These are phyloP conservation scores for Salix udensis DNA, from an alignment of 345 rosid species.

Conservation along the genomic window DNA sequence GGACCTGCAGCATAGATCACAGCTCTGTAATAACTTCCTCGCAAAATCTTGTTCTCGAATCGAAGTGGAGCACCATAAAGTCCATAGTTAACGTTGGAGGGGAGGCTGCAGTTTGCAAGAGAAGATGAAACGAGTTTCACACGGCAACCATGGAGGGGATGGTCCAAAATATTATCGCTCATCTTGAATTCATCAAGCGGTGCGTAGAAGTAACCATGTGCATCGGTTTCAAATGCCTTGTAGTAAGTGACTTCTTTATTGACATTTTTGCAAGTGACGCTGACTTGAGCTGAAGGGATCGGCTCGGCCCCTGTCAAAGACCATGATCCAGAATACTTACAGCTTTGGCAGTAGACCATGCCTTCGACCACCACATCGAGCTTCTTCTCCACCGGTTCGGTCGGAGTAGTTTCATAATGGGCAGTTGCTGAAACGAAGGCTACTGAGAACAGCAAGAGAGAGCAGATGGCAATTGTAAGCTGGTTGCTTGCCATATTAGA, in stretches of 20 bases:
- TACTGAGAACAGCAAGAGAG: constrained; percentile 28
- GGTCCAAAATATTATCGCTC: constrained; percentile 49
- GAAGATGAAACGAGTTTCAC: constrained; percentile 75
- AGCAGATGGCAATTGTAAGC: constrained; percentile 21
- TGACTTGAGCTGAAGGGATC: constrained; percentile 59
- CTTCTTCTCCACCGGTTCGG: constrained; percentile 26
- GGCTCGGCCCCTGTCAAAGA: constrained; percentile 64
- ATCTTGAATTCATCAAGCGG: constrained; percentile 55
- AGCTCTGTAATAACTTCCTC: constrained; percentile 41
- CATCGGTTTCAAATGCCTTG: constrained; percentile 55
- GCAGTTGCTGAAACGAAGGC: constrained; percentile 22
- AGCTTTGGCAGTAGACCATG: constrained; percentile 79
- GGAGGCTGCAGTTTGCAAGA: constrained; percentile 53
- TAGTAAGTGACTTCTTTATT: constrained; percentile 52
- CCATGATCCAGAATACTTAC: constrained; percentile 63
- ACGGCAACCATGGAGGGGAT: constrained; percentile 76
- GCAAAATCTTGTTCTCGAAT: constrained; percentile 49
- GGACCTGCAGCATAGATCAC: constrained; percentile 79
- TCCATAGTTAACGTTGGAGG: constrained; percentile 69
- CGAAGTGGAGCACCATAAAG: constrained; percentile 57
- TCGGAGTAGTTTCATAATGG: constrained; percentile 19
- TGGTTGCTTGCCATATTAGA: constrained; percentile 36
- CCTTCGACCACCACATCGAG: constrained; percentile 68
- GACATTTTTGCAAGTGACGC: constrained; percentile 68
- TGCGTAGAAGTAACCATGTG: constrained; percentile 66